These are phyloP conservation scores for Geoglossum cookeanum DNA, from an alignment of 2,329 filamentous ascomycete genomes.

Conservation along the genomic window DNA sequence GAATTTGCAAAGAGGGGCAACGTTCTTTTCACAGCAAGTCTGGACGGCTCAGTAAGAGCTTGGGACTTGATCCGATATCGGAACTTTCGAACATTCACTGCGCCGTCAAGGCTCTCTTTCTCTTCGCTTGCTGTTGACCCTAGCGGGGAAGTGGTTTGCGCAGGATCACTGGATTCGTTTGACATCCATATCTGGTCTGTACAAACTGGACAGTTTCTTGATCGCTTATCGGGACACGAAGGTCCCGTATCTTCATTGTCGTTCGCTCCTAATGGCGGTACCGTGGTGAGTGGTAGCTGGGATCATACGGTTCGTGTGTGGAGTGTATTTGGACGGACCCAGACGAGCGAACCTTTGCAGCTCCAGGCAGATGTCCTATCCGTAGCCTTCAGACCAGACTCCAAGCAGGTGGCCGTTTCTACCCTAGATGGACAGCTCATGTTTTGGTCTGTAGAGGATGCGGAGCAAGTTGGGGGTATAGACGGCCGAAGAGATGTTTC, in stretches of 20 bases:
- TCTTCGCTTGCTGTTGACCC: conserved; percentile 92
- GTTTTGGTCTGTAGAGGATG: conserved; percentile 86
- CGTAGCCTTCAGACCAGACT: conserved; percentile 76
- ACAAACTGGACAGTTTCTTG: conserved; percentile 86
- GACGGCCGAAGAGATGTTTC: conserved; percentile 86
- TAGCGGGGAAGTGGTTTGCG: conserved; percentile 88
- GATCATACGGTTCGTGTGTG: conserved; percentile 89
- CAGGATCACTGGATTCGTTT: conserved; percentile 86
- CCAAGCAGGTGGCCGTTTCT: conserved; percentile 74
- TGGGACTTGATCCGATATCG: conserved; percentile 94
- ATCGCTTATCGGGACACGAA: conserved; percentile 80
- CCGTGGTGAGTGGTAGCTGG: conserved; percentile 85
- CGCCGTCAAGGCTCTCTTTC: conserved; percentile 77
- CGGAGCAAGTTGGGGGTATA: conserved; percentile 65
- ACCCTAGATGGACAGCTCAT: conserved; percentile 85
- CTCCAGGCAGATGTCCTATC: conserved; percentile 79
- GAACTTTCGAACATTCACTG: conserved; percentile 95
- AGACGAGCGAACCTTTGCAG: conserved; percentile 86
- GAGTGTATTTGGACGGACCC: conserved; percentile 85
- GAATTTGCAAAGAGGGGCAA: conserved; percentile 92
- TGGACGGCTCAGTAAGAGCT: conserved; percentile 84
- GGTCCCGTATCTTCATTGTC: conserved; percentile 76
- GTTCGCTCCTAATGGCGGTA: conserved; percentile 71
- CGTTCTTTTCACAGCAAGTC: conserved; percentile 82
- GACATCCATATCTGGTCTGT: conserved; percentile 98